Evolutionary conservation across 2,329 filamentous ascomycete species (phyloP).

Genomic region (Colletotrichum shisoi): DNA sequence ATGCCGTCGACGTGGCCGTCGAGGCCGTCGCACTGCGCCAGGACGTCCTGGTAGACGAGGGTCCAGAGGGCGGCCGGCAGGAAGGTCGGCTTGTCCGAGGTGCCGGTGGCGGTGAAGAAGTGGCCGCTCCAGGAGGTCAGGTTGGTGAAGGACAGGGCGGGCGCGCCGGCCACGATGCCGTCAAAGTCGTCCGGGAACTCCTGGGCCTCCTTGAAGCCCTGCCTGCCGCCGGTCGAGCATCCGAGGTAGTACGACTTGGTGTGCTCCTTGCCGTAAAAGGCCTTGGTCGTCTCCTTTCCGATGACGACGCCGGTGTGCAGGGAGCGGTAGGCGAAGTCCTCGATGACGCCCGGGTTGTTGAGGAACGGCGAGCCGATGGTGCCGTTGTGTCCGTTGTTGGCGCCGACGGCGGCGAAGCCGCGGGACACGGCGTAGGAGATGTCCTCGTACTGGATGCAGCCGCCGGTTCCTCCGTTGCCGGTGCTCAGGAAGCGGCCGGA

Average conservation of each 20-base stretch:
- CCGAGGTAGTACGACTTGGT: conserved; percentile 58
- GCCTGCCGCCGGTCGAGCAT: conserved; percentile 61
- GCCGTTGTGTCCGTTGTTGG: conserved; percentile 61
- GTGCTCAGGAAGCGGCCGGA: conserved; percentile 56
- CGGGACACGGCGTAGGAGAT: conserved; percentile 52
- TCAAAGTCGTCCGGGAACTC: conserved; percentile 60
- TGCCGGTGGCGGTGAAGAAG: conserved; percentile 53
- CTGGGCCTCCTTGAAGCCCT: conserved; percentile 59
- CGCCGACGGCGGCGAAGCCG: conserved; percentile 56
- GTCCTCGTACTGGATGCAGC: conserved; percentile 57
- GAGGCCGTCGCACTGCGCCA: conserved; percentile 45
- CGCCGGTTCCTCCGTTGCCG: conserved; percentile 58
- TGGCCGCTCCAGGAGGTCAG: conserved; percentile 46
- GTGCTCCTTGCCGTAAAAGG: conserved; percentile 53
- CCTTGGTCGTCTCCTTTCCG: conserved; percentile 58
- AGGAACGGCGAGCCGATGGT: conserved; percentile 47
- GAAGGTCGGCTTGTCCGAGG: conserved; percentile 48
- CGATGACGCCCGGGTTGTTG: conserved; percentile 49
- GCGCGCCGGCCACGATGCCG: conserved; percentile 51
- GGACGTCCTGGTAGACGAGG: conserved; percentile 38
- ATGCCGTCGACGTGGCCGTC: conserved; percentile 44
- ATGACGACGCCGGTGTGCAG: conserved; percentile 46
- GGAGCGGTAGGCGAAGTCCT: conserved; percentile 49
- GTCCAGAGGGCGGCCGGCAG: conserved; percentile 47
- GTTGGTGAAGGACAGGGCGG: conserved; percentile 54